Conservation (phyloP, 495 filamentous ascomycete genomes). For the Rhypophila decipiens region DNA sequence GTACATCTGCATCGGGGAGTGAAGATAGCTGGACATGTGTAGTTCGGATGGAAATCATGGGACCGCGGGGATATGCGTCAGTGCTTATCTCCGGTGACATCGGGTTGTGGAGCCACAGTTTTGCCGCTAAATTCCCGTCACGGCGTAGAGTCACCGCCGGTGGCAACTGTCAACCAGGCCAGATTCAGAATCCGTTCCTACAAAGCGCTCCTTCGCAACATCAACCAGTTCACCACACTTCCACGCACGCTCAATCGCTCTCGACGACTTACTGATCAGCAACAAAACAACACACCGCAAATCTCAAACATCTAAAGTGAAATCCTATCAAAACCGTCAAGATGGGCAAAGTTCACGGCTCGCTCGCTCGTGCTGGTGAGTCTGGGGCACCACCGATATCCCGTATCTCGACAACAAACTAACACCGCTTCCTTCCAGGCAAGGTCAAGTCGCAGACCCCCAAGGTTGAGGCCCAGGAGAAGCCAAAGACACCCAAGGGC, state of each 20-base stretch:
- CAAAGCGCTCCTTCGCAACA: too few species aligned
- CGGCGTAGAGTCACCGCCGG: neutral
- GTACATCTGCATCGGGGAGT: too few species aligned
- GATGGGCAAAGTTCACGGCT: constrained; percentile 90
- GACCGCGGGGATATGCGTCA: too few species aligned
- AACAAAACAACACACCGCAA: neutral
- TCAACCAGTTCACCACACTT: too few species aligned
- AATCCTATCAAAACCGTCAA: constrained; percentile 26
- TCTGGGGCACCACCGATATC: too few species aligned
- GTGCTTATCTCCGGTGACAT: too few species aligned
- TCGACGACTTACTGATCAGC: neutral
- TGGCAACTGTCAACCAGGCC: too few species aligned
- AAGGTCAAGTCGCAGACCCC: constrained; percentile 46
- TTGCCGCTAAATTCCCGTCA: neutral
- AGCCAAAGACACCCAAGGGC: constrained; percentile 82
- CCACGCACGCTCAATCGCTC: neutral
- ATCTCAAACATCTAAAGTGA: neutral
- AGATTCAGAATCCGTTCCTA: too few species aligned
- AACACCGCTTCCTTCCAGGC: constrained; percentile 16
- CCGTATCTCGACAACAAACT: neutral
- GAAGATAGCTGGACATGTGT: too few species aligned
- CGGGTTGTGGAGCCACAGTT: neutral
- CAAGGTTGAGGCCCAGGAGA: constrained; percentile 51
- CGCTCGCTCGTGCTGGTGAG: constrained; percentile 87
- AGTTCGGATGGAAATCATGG: too few species aligned